Conservation (phyloP, 441 rosid species). For the Manihot esculenta region DNA sequence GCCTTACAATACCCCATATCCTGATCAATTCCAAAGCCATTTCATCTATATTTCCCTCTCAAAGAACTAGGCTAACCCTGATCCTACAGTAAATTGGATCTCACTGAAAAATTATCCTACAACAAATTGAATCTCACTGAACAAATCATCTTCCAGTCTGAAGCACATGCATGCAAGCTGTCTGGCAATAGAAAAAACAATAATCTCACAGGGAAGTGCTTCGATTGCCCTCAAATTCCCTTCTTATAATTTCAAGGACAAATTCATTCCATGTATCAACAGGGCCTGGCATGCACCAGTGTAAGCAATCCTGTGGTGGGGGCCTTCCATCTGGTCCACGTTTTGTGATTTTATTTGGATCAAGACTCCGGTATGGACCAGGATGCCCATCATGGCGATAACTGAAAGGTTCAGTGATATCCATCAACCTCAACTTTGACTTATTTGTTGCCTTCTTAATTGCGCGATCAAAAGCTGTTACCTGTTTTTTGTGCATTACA, state of each 20-base stretch:
- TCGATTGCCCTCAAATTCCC: constrained; percentile 48
- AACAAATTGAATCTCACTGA: constrained; percentile 20
- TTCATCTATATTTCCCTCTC: neutral
- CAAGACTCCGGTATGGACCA: constrained; percentile 80
- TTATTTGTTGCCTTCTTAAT: constrained; percentile 38
- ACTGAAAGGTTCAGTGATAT: constrained; percentile 72
- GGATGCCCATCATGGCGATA: constrained; percentile 98
- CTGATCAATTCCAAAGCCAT: neutral
- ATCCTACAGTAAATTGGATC: constrained; percentile 22
- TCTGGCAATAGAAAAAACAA: constrained; percentile 2
- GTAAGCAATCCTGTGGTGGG: constrained; percentile 94
- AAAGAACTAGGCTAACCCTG: constrained; percentile 17
- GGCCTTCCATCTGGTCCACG: constrained; percentile 81
- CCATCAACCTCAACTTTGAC: constrained; percentile 73
- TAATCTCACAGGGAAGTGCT: constrained; percentile 28
- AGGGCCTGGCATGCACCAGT: constrained; percentile 99
- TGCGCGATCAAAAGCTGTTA: constrained; percentile 54
- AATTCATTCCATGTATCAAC: constrained; percentile 93
- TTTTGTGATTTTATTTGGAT: constrained; percentile 77
- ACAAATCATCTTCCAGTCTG: constrained; percentile 10
- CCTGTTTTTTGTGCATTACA: constrained; percentile 80
- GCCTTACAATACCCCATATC: constrained; percentile 10
- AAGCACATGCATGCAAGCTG: constrained; percentile 5
- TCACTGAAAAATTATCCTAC: constrained; percentile 15
- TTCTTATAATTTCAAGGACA: constrained; percentile 67